phyloP scores from a whole-genome alignment of 345 rosid genomes.

The Gossypium thurberi region DNA sequence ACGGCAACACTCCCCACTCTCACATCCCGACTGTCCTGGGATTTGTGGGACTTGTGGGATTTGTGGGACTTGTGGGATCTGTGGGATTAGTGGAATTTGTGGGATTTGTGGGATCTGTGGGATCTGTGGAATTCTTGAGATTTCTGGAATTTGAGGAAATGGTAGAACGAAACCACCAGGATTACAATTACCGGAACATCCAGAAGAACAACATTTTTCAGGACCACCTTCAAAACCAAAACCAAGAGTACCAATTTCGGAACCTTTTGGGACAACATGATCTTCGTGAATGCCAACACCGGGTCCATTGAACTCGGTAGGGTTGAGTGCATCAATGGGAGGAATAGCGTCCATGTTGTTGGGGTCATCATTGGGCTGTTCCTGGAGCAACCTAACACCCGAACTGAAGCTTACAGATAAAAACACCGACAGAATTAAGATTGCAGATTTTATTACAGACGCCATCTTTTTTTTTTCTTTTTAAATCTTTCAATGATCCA shows the following conservation, averaged over 20 bases:
- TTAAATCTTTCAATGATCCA: neutral
- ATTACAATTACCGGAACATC: too few relatives aligned
- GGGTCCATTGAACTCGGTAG: neutral
- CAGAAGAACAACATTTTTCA: neutral
- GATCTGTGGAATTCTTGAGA: too few relatives aligned
- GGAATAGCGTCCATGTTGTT: constrained; percentile 3
- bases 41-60: neutral
- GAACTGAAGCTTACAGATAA: constrained; percentile 32
- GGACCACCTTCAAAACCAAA: constrained; percentile 5
- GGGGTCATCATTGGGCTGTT: constrained; percentile 13
- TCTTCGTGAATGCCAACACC: constrained; percentile 13
- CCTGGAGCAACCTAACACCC: constrained; percentile 37
- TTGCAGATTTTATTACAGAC: constrained; percentile 18
- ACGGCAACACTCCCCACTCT: neutral
- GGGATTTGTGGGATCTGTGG: neutral
- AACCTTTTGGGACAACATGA: neutral
- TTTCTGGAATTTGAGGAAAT: too few relatives aligned
- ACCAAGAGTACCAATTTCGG: neutral
- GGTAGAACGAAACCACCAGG: too few relatives aligned
- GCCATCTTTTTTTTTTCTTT: constrained; percentile 29
- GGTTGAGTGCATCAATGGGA: neutral
- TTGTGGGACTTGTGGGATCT: neutral
- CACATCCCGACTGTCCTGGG: neutral
- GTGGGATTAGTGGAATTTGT: neutral
- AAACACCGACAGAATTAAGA: constrained; percentile 29